phyloP scores from a whole-genome alignment of 2,329 filamentous ascomycete species.

The Penicillium glabrum region DNA sequence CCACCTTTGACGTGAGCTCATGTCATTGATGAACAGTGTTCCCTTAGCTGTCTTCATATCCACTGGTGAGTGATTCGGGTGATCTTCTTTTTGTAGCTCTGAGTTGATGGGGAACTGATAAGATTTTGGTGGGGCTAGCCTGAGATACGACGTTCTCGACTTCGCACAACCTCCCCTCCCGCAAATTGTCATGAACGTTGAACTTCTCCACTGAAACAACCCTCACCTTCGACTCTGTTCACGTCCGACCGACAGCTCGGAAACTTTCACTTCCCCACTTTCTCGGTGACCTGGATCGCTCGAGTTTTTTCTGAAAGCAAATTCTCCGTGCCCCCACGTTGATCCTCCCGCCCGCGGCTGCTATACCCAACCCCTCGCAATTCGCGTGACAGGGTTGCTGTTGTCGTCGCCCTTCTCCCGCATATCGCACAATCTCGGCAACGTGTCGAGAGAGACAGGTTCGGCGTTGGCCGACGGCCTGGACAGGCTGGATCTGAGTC shows the following conservation, averaged over 20 bases:
- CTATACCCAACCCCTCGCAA: slow-evolving; percentile 1
- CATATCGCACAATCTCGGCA: slow-evolving; percentile 33
- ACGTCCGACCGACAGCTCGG: background rate
- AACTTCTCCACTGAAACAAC: slow-evolving; percentile 21
- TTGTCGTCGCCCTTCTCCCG: slow-evolving; percentile 13
- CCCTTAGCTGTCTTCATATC: background rate
- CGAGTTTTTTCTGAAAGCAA: background rate
- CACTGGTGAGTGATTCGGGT: background rate
- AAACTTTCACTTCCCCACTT: background rate
- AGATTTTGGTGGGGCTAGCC: slow-evolving; percentile 24
- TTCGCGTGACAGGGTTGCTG: slow-evolving; percentile 20
- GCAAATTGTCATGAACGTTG: slow-evolving; percentile 34
- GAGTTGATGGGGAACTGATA: background rate
- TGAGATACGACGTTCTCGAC: slow-evolving; percentile 23
- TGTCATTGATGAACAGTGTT: background rate
- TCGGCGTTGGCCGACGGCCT: slow-evolving; percentile 49
- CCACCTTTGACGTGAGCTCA: background rate
- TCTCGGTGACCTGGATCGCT: background rate
- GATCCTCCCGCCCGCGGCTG: slow-evolving; percentile 5
- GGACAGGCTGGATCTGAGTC: slow-evolving; percentile 48
- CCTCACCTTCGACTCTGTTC: slow-evolving; percentile 3
- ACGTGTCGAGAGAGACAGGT: slow-evolving; percentile 47
- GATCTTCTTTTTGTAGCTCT: background rate
- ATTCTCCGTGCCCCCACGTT: slow-evolving; percentile 1
- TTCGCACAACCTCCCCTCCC: slow-evolving; percentile 37